These are phyloP conservation scores for Pyrenochaeta sp. DNA, from an alignment of 2,329 filamentous ascomycete genomes.

Conservation along the genomic window DNA sequence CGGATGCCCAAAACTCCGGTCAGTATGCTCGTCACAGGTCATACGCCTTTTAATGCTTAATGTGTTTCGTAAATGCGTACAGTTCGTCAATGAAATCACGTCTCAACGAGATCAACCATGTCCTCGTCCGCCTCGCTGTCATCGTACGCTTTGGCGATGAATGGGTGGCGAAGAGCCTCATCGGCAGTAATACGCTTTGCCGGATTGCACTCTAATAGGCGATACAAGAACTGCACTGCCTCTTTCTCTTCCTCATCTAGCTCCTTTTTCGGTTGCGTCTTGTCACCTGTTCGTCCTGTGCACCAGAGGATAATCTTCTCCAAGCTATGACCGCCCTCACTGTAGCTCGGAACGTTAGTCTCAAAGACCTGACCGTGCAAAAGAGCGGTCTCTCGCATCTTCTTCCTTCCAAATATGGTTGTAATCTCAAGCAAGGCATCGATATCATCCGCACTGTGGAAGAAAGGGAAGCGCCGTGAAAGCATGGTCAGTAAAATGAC, in stretches of 20 bases:
- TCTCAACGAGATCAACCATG: slow-evolving; percentile 39
- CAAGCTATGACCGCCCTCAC: slow-evolving; percentile 82
- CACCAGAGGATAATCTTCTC: slow-evolving; percentile 97
- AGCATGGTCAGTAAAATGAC: slow-evolving; percentile 97
- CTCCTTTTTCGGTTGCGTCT: slow-evolving; percentile 55
- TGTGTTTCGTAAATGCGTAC: slow-evolving; percentile 23
- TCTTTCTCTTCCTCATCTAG: slow-evolving; percentile 74
- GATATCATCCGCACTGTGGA: slow-evolving; percentile 97
- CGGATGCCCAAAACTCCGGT: slow-evolving; percentile 40
- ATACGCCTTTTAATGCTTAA: slow-evolving; percentile 35
- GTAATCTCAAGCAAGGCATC: slow-evolving; percentile 98
- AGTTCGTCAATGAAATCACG: slow-evolving; percentile 22
- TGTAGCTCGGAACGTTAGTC: slow-evolving; percentile 90
- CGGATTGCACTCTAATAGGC: slow-evolving; percentile 81
- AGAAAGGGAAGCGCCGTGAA: slow-evolving; percentile 93
- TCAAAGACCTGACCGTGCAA: slow-evolving; percentile 93
- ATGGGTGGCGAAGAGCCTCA: slow-evolving; percentile 77
- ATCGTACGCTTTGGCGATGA: slow-evolving; percentile 58
- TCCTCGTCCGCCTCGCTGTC: slow-evolving; percentile 45
- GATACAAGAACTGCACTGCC: slow-evolving; percentile 75
- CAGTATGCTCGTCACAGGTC: slow-evolving; percentile 27
- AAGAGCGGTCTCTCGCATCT: slow-evolving; percentile 83
- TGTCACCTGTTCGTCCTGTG: slow-evolving; percentile 75
- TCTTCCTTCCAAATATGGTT: slow-evolving; percentile 86
- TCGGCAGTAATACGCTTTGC: slow-evolving; percentile 75